Percentiles rank a stretch among this genome's conserved stretches.
Evolutionary conservation across 108 stramenopile genomes (phyloP).

Genomic region (Fragilaria crotonensis): DNA sequence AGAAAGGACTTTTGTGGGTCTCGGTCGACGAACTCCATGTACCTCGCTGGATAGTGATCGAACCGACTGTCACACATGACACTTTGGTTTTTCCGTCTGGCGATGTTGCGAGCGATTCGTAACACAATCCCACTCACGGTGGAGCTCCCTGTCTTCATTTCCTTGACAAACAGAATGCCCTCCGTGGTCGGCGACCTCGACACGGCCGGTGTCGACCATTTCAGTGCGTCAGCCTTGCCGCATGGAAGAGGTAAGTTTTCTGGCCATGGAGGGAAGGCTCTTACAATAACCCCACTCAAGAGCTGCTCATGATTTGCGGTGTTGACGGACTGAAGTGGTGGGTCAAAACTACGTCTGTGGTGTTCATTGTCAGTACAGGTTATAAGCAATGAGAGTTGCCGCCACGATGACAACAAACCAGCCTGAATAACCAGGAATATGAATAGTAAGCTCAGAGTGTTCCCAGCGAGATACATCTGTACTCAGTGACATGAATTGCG

Average conservation of each 20-base stretch:
- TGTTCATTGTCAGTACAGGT: too few relatives aligned
- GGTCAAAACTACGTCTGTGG: too few relatives aligned
- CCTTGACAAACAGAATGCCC: conserved; percentile 27
- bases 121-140: conserved; percentile 24
- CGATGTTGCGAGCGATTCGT: conserved; percentile 30
- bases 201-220: neutral
- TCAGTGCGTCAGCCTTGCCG: neutral
- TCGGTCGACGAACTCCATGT: conserved; percentile 4
- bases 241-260: neutral
- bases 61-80: conserved; percentile 1
- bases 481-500: too few relatives aligned
- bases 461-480: too few relatives aligned
- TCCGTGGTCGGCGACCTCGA: neutral
- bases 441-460: too few relatives aligned
- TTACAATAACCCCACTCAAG: neutral
- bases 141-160: conserved; percentile 19
- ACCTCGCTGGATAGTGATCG: neutral
- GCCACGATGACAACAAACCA: too few relatives aligned
- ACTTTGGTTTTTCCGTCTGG: conserved; percentile 5
- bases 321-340: too few relatives aligned
- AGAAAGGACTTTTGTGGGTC: conserved; percentile 9
- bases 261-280: neutral
- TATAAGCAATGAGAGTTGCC: too few relatives aligned
- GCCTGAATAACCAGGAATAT: too few relatives aligned
- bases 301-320: neutral